phyloP scores from a whole-genome alignment of 805 yeast species.

The Myxozyma mucilagina region DNA sequence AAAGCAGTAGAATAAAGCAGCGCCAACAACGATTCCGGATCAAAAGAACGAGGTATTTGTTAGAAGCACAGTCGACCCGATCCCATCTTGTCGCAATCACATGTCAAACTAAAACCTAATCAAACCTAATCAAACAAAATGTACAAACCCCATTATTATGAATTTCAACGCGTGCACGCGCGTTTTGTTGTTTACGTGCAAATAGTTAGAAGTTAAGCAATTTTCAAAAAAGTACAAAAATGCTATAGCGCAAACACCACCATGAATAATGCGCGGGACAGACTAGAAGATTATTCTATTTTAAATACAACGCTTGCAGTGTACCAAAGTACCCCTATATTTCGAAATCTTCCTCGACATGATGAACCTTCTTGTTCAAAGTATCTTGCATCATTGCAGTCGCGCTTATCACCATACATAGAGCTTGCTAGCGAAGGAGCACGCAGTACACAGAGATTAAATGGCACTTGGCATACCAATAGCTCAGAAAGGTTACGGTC shows the following conservation, averaged over 20 bases:
- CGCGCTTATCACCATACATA: constrained; percentile 6
- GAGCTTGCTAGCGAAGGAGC: not conserved
- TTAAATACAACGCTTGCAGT: constrained; percentile 8
- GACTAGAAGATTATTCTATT: not conserved
- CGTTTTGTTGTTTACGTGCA: too few relatives aligned
- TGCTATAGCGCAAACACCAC: not conserved
- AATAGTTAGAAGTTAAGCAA: too few relatives aligned
- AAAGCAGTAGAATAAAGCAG: too few relatives aligned
- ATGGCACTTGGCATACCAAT: constrained; percentile 7
- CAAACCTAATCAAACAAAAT: too few relatives aligned
- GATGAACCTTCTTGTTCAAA: constrained; percentile 3
- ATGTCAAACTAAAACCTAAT: too few relatives aligned
- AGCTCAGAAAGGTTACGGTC: not conserved
- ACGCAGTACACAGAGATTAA: not conserved
- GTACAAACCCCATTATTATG: too few relatives aligned
- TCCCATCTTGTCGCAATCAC: too few relatives aligned
- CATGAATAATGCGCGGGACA: not conserved
- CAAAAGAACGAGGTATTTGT: too few relatives aligned
- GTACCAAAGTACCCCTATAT: constrained; percentile 5
- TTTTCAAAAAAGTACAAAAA: too few relatives aligned
- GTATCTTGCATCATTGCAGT: constrained; percentile 10
- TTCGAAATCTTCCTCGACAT: not conserved
- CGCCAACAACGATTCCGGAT: too few relatives aligned
- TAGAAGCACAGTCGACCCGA: too few relatives aligned
- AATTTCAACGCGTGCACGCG: too few relatives aligned